Evolutionary conservation across 1,284 basidiomycete species (phyloP).

Genomic region (Leccinum ponderosum): DNA sequence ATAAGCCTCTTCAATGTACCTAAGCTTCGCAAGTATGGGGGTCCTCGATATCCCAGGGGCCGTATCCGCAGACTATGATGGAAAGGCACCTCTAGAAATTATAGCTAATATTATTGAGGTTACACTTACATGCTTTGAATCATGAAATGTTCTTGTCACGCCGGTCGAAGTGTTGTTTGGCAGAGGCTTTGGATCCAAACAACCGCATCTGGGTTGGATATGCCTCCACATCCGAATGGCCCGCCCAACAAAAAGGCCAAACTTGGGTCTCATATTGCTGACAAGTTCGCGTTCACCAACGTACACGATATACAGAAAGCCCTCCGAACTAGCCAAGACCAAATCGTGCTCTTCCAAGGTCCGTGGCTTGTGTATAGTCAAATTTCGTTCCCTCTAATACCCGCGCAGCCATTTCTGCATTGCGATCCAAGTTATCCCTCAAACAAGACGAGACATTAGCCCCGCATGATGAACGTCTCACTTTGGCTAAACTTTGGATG

Average conservation of each 20-base stretch:
- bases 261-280: not conserved
- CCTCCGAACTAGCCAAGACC: conserved; percentile 18
- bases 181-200: conserved; percentile 31
- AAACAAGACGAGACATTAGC: conserved; percentile 26
- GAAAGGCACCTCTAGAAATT: no score
- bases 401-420: conserved; percentile 42
- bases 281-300: conserved; percentile 17
- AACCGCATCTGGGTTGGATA: conserved; percentile 13
- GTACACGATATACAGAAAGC: conserved; percentile 27
- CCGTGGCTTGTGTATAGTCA: not conserved
- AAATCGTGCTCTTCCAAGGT: conserved; percentile 30
- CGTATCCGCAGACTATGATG: not conserved
- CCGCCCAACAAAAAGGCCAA: conserved; percentile 17
- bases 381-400: not conserved
- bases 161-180: conserved; percentile 20
- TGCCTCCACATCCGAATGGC: conserved; percentile 11
- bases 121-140: no score
- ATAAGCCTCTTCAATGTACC: no score
- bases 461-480: conserved; percentile 57
- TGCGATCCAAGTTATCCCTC: conserved; percentile 36
- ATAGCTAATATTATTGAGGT: not conserved
- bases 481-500: conserved; percentile 62
- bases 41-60: not conserved
- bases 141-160: no score
- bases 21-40: not conserved